Evolutionary conservation across 257 asterid species (phyloP), one percentile per base, ranked within the genome.

Genomic region (Ehretia macrophylla): DNA sequence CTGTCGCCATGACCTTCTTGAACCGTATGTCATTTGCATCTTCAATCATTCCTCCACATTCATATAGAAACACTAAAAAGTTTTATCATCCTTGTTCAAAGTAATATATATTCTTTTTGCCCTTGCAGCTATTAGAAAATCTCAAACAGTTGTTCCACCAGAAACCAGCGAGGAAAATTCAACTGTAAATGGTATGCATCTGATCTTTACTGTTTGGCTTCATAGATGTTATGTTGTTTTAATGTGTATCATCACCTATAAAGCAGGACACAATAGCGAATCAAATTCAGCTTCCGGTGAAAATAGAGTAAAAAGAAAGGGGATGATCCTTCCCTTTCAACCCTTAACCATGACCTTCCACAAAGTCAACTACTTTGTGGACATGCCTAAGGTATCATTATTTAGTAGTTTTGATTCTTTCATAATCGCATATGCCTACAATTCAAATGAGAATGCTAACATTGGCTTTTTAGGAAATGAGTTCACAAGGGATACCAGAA

Each of bases 241-340:
- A 27, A 27, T 27, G 35, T 27, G 35, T 27, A 27, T 27, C 35
- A 27, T 27, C 35, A 27, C 35, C 35, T 6, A 27, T 27, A 1
- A 27, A 1, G 3, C 35, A 27, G 35, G 35, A 27, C 35, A 27
- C 35, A 6, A 27, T 27, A 1, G 4, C 6, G 35, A 44, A 54
- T 45, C 75, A 59, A 51, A 55, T 57, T 64, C 59, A 35, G 19
- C 21, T 57, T 20, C 70, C 51, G 51, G 52, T 17, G 68, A 51
- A 42, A 70, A 55, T 49, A 71, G 21, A 68, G 58, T 18, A 23
- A 70, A 58, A 68, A 81, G 66, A 62, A 89, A 71, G 73, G 97
- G 97, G 58, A 90, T 87, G 97, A 87, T 90, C 70, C 90, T 90
- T 51, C 97, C 97, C 63, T 90, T 90, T 77, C 80, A 85, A 75